Conservation (phyloP, 2,329 filamentous ascomycete genomes). For the Epichloe brachyelytri region DNA sequence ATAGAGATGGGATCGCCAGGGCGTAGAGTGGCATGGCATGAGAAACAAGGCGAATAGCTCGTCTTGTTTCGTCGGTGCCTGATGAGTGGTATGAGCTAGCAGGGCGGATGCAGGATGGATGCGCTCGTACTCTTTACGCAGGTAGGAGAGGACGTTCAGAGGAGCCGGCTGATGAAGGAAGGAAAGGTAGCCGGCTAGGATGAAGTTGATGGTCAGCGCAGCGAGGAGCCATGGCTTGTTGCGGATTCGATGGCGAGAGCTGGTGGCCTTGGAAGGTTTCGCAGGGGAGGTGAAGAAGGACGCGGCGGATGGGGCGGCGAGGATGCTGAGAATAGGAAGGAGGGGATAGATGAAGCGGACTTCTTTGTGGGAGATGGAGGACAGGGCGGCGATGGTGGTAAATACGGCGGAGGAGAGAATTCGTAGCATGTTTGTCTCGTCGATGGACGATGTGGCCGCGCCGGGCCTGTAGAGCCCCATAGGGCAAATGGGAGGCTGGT, state of each 20-base stretch:
- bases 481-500: conserved; percentile 68
- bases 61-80: conserved; percentile 14
- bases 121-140: conserved; percentile 60
- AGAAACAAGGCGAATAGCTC: conserved; percentile 65
- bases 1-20: conserved; percentile 81
- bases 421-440: conserved; percentile 22
- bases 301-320: conserved; percentile 56
- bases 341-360: conserved; percentile 93
- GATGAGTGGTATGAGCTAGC: conserved; percentile 10
- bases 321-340: conserved; percentile 70
- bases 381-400: conserved; percentile 50
- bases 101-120: conserved; percentile 29
- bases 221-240: conserved; percentile 43
- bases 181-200: conserved; percentile 62
- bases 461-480: conserved; percentile 40
- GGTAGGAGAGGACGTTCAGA: conserved; percentile 57
- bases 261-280: conserved; percentile 14
- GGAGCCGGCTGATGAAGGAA: conserved; percentile 71
- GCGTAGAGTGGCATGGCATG: conserved; percentile 91
- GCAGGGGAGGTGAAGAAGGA: conserved; percentile 45
- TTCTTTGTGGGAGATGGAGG: conserved; percentile 85
- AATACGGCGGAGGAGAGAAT: conserved; percentile 44
- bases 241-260: conserved; percentile 23
- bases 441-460: conserved; percentile 17
- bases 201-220: conserved; percentile 52